phyloP scores from a whole-genome alignment of 768 basidiomycete species.

The Suillus tomentosus region DNA sequence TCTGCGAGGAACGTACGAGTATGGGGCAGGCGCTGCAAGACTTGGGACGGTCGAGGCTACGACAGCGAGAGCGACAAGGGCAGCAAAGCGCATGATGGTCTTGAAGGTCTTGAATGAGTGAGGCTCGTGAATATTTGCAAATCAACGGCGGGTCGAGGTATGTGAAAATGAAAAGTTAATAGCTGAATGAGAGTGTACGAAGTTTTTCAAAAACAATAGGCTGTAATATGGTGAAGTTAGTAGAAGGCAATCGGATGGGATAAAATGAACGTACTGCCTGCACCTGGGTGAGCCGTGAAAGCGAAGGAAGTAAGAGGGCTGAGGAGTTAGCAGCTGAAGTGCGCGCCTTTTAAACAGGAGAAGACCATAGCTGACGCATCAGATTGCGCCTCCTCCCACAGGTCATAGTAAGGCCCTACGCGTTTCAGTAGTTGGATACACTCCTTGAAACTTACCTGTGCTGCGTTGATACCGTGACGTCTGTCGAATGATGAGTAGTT shows the following conservation, averaged over 20 bases:
- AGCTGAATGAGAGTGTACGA: conserved; percentile 2
- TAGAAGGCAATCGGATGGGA: neutral
- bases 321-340: neutral
- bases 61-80: neutral
- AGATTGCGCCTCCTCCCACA: neutral
- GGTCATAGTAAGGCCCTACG: too few relatives aligned
- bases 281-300: conserved; percentile 6
- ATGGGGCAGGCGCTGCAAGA: neutral
- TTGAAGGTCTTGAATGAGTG: neutral
- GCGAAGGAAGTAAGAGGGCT: neutral
- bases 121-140: neutral
- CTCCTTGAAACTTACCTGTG: conserved; percentile 44
- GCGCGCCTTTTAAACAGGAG: neutral
- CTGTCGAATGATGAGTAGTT: neutral
- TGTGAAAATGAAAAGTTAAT: neutral
- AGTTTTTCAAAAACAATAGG: neutral
- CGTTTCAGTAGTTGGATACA: conserved; percentile 26
- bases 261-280: neutral
- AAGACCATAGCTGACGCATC: neutral
- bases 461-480: conserved; percentile 41
- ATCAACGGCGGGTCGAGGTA: neutral
- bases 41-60: neutral
- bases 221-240: neutral
- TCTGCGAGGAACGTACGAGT: neutral
- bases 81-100: neutral